Conservation (phyloP, 371 early-diverging fungal genomes). For the Mucor velutinosus region DNA sequence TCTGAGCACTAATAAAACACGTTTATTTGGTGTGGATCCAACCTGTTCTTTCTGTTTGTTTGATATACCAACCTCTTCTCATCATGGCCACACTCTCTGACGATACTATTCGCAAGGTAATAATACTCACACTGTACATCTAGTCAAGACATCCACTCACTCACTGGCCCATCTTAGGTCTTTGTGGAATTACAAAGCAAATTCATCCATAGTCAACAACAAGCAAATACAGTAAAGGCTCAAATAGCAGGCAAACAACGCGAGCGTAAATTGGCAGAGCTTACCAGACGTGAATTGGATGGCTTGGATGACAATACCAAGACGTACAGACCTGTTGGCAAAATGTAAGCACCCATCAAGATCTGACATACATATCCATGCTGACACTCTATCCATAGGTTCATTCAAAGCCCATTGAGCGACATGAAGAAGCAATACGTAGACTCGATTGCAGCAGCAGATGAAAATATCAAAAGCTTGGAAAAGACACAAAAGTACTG, state of each 20-base stretch:
- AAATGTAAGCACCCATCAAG: constrained; percentile 57
- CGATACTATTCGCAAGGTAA: constrained; percentile 51
- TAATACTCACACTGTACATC: neutral
- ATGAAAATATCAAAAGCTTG: constrained; percentile 61
- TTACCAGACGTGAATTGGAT: constrained; percentile 74
- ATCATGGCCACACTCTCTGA: constrained; percentile 47
- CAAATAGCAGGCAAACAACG: constrained; percentile 72
- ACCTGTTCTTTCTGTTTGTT: neutral
- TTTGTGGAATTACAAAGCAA: constrained; percentile 67
- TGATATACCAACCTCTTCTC: neutral
- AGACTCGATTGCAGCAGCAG: constrained; percentile 44
- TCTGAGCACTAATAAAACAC: neutral
- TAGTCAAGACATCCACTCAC: neutral
- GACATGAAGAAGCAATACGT: constrained; percentile 60
- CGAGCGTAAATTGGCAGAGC: constrained; percentile 71
- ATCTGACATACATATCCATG: neutral
- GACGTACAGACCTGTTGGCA: constrained; percentile 77
- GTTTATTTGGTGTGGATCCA: neutral
- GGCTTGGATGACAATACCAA: constrained; percentile 57
- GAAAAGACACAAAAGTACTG: constrained; percentile 79
- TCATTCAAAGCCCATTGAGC: constrained; percentile 64
- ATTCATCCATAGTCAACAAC: constrained; percentile 64
- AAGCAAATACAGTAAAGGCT: constrained; percentile 66
- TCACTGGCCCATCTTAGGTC: constrained; percentile 36
- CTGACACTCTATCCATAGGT: constrained; percentile 44